Base-by-base conservation (phyloP, 352 stramenopile genomes). In the Globisporangium emineosum region DNA sequence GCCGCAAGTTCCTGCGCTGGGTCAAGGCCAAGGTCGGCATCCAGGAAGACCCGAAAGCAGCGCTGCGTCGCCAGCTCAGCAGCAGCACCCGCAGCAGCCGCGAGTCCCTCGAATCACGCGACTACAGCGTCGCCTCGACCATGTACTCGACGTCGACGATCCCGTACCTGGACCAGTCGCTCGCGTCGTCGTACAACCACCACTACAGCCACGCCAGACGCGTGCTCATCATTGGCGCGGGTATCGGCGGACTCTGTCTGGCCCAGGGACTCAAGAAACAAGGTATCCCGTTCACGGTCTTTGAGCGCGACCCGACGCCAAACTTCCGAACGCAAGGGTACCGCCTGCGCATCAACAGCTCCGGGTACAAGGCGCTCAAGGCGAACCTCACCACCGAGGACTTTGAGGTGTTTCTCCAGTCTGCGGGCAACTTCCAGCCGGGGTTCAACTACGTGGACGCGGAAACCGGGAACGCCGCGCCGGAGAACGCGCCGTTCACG, bases 271-370 rank as follows among this genome's bases (percentile, higher is more conserved):
- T 90, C 47, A 77, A 78, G 50, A 86, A 86, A 29, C 25, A 73
- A 21, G 78, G 77, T 45, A 86, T 90, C 57, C 78, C 76, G 2
- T 88, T 90, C 70, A 90, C 80, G 0, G 63, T 90, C 19, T 90
- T 88, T 57, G 80, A 90, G 43, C 72, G 80, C 9, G 80, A 90
- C 32, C 78, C 78, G 45, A 78, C 80, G 15, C 72, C 78, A 10
- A 90, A 86, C 61, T 88, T 81, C 54, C 78, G 80, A 9, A 79
- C 76, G 10, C 80, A 90, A 30, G 80, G 80, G 9, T 90, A 88
- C 55, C 73, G 80, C 2, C 62, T 87, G 37, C 78, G 77, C 32
- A 88, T 90, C 67, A 85, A 89, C 68, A 79, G 59, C 40, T 64
- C 70, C 13, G 80, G 80, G 5, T 90, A 82, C 56, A 76, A 90